These are phyloP conservation scores for Stereocaulon alpinum DNA, from an alignment of 495 filamentous ascomycete species.

Conservation along the genomic window DNA sequence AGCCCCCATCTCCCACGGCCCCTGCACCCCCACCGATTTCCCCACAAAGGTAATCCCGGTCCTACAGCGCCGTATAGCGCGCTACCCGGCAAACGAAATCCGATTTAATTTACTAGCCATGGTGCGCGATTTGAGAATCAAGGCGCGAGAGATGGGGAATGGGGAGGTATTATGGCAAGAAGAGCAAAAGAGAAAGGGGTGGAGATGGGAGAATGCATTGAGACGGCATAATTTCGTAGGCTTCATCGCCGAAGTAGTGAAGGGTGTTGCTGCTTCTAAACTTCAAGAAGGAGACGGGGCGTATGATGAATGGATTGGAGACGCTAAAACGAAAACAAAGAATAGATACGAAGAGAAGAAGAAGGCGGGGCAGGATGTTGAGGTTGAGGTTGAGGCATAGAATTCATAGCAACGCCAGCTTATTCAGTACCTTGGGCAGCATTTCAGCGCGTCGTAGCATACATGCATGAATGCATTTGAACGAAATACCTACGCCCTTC, in stretches of 20 bases:
- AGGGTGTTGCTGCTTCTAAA: slow-evolving; percentile 68
- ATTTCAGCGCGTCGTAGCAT: too few species aligned
- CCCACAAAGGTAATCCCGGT: slow-evolving; percentile 78
- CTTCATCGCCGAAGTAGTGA: slow-evolving; percentile 83
- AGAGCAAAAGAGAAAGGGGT: slow-evolving; percentile 72
- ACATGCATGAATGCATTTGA: too few species aligned
- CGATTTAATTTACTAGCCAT: slow-evolving; percentile 93
- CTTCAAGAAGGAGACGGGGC: slow-evolving; percentile 45
- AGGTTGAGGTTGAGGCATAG: slow-evolving; percentile 5
- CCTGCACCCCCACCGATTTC: slow-evolving; percentile 58
- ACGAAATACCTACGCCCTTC: too few species aligned
- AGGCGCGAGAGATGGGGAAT: slow-evolving; percentile 77
- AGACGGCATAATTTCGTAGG: slow-evolving; percentile 92
- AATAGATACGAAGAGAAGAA: slow-evolving; percentile 51
- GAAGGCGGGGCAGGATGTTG: slow-evolving; percentile 25
- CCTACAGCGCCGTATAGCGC: slow-evolving; percentile 67
- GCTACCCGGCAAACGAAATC: slow-evolving; percentile 82
- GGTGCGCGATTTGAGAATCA: slow-evolving; percentile 64
- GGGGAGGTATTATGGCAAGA: slow-evolving; percentile 64
- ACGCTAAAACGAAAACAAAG: slow-evolving; percentile 60
- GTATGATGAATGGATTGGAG: slow-evolving; percentile 72
- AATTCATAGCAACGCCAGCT: too few species aligned
- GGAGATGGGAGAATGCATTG: slow-evolving; percentile 95
- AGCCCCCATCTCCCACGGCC: slow-evolving; percentile 78
- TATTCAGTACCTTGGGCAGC: too few species aligned